Base-by-base conservation (phyloP, 2,329 filamentous ascomycete genomes). In the Ophiostoma australiae region DNA sequence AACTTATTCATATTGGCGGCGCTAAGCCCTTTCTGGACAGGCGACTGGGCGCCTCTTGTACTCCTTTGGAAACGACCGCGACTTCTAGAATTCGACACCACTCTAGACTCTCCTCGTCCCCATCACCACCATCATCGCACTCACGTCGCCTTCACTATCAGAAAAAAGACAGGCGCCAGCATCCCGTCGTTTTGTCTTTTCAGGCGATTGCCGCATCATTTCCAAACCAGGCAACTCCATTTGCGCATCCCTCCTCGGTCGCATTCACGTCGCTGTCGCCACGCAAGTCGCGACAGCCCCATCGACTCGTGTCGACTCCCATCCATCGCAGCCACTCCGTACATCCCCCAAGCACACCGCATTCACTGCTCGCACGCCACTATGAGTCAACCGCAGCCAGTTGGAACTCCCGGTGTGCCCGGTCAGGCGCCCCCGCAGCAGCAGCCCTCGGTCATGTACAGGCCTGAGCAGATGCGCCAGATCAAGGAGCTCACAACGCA, bases 401-500 rank as follows among this genome's bases (percentile, higher is more conserved):
- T n/a, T 15, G 66, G 66, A 39, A 48, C 67, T 15, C 44, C 67
- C 41, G 41, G 67, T 41, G 44, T 68, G 31, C 67, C 41, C 5
- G 41, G 41, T 2, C 71, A 41, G 71, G 67, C 69, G 71, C 72
- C 75, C 72, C 27, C 27, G 27, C 73, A 27, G 31, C 71, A 58
- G 35, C 68, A 71, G 61, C 63, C 66, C 6, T 70, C 33, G 11
- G 31, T 74, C 1, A 82, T 86, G 78, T 86, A 84, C 44, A 80
- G 82, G 44, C 85, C 86, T 0, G 81, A 83, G 48, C 82, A 84
- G 69, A 87, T 88, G 77, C 81, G 83, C 44, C 80, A 73, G 6
- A 80, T 88, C 3, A 80, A 80, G 1, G 81, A 83, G 55, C 80
- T 90, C 2, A 84, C 80, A 35, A 80, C 84, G 0, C 82, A 85